A percentile compares a stretch with the other conserved stretches of the same genome.
Conservation (phyloP, 1,284 basidiomycete genomes). For the Bjerkandera adusta region DNA sequence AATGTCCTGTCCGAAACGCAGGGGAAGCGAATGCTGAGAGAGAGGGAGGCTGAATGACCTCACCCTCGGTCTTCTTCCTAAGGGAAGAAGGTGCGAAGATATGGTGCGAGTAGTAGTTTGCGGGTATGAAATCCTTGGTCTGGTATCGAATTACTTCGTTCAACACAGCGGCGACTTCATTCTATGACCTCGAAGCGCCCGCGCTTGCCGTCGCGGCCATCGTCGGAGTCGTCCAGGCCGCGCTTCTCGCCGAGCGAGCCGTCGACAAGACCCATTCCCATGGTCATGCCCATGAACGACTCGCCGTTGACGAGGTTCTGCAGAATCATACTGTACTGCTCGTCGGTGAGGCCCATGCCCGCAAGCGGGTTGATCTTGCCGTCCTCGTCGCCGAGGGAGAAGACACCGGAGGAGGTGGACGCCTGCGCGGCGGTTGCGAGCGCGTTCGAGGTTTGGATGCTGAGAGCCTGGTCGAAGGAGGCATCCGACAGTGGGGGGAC, state of each 20-base stretch:
- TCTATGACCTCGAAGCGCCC: conserved; percentile 71
- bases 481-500: conserved; percentile 68
- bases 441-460: conserved; percentile 24
- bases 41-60: no score
- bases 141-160: no score
- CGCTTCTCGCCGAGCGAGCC: conserved; percentile 31
- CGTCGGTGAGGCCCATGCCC: conserved; percentile 73
- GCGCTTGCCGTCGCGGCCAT: conserved; percentile 57
- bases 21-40: no score
- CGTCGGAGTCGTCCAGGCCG: conserved; percentile 42
- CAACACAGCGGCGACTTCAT: conserved; percentile 27
- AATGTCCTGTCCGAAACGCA: no score
- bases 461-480: conserved; percentile 56
- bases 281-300: conserved; percentile 40
- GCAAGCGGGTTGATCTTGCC: conserved; percentile 71
- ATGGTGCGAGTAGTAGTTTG: no score
- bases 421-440: conserved; percentile 14
- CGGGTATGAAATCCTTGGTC: no score
- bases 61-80: no score
- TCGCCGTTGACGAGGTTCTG: conserved; percentile 63
- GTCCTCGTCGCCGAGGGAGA: conserved; percentile 37
- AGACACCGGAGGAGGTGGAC: conserved; percentile 11
- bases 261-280: conserved; percentile 26
- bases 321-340: conserved; percentile 70
- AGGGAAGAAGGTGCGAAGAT: no score